phyloP scores from a whole-genome alignment of 345 rosid genomes.

The Euphorbia pulcherrima region DNA sequence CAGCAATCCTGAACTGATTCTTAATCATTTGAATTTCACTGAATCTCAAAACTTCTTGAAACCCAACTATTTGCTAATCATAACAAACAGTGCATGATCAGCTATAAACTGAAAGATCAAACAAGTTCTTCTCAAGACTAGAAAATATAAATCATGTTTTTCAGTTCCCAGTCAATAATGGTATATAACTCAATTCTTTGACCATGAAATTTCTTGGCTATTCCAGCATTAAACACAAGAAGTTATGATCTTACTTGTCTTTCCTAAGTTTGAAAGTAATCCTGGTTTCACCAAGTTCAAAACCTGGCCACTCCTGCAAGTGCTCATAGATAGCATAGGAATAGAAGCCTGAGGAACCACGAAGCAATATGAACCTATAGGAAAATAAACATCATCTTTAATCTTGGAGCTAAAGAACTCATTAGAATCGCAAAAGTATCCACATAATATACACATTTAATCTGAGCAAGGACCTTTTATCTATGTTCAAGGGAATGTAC shows the following conservation, averaged over 20 bases:
- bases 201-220: neutral
- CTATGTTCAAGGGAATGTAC: constrained; percentile 25
- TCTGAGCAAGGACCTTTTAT: constrained; percentile 30
- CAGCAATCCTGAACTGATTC: neutral
- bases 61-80: neutral
- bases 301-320: constrained; percentile 73
- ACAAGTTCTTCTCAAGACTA: neutral
- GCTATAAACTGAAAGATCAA: constrained; percentile 1
- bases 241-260: constrained; percentile 51
- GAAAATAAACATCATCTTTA: constrained; percentile 22
- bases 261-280: constrained; percentile 77
- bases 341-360: constrained; percentile 74
- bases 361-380: constrained; percentile 19
- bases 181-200: neutral
- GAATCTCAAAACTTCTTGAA: neutral
- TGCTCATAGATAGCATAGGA: constrained; percentile 74
- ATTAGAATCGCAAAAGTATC: neutral
- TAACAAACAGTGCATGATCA: neutral
- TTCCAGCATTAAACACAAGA: neutral
- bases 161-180: neutral
- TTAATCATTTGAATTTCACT: neutral
- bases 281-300: constrained; percentile 69
- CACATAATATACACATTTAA: neutral
- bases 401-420: neutral
- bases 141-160: constrained; percentile 1